Base-by-base conservation (phyloP, 179 eudicot species). In the Silene noctiflora region DNA sequence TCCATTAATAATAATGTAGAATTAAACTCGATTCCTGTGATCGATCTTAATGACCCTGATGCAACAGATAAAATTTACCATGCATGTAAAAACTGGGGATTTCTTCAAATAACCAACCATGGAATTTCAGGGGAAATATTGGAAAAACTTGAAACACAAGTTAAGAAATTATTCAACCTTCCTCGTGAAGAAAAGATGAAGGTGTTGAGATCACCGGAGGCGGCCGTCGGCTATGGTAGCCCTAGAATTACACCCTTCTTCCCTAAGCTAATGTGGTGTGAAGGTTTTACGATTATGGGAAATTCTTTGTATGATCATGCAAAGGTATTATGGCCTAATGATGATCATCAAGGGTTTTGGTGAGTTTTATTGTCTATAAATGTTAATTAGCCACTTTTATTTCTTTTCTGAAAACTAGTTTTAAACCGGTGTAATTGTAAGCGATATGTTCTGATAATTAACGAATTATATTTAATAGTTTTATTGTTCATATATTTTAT, bases 261-360 rank as follows among this genome's bases (percentile, higher is more conserved):
- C 68, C 29, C 87, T 10, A 89, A 91, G 79, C 71, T 62, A 20
- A 84, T 89, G 91, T 93, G 98, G 98, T 77, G 67, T 65, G 98
- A 93, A 79, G 98, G 94, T 2, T 93, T 93, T 78, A 91, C 96
- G 4, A 87, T 93, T 6, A 77, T 86, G 69, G 89, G 89, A 2
- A 10, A 72, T 3, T 89, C 94, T 0, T 74, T 86, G 3, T 27
- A 64, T 35, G 85, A 88, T 11, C 88, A 93, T 81, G 96, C 94
- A 16, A 78, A 77, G 48, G 66, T 44, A 25, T 86, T 92, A 69
- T 92, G 97, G 96, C 97, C 97, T 16, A 25, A 78, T 7, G 91
- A 86, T 12, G 81, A 81, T 64, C 69, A 81, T 64, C 69, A 77
- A 2, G 51, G 67, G n/a, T 92, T 91, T 83, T 91, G 97, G 97